Evolutionary conservation across 345 rosid genomes (phyloP).

Genomic region (Mangifera indica): DNA sequence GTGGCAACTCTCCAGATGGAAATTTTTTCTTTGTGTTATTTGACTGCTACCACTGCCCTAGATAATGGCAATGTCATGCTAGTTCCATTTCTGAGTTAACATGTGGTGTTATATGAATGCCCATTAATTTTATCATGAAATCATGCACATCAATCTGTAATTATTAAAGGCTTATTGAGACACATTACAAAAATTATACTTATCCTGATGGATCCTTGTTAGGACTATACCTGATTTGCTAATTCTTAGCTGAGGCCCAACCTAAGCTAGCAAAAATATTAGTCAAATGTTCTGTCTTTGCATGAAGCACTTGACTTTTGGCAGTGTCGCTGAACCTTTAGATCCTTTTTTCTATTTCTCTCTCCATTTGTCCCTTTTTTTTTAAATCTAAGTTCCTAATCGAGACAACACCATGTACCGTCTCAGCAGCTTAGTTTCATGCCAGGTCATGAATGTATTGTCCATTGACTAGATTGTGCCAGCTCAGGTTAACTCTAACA

Average conservation of each 20-base stretch:
- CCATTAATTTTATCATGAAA: no score
- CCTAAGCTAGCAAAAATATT: background rate
- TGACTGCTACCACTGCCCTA: background rate
- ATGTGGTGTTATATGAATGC: background rate
- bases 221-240: background rate
- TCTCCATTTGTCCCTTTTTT: background rate
- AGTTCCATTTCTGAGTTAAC: background rate
- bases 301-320: background rate
- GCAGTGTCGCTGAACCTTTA: background rate
- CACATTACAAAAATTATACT: no score
- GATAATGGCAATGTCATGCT: background rate
- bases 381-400: no score
- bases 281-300: background rate
- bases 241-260: background rate
- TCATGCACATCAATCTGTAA: background rate
- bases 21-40: no score
- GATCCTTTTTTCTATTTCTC: no score
- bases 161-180: background rate
- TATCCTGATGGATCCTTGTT: no score
- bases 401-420: background rate
- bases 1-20: background rate
- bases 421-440: background rate
- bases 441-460: background rate
- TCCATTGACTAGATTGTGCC: background rate
- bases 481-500: background rate